These are phyloP conservation scores for Umbelopsis sp. DNA, from an alignment of 192 early-diverging fungal genomes.

Conservation along the genomic window DNA sequence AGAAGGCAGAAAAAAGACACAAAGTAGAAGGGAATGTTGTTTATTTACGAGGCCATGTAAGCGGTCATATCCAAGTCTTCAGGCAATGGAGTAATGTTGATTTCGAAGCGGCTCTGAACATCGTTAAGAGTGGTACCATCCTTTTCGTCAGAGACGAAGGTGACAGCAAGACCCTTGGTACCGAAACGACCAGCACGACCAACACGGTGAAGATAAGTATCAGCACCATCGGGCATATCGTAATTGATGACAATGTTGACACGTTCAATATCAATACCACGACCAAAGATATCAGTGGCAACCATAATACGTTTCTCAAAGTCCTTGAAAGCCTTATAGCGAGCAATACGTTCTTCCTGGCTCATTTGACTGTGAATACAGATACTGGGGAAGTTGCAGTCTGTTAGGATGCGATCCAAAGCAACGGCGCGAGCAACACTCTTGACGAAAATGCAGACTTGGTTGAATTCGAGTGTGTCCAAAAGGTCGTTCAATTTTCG, in stretches of 20 bases:
- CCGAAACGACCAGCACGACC: slow-evolving; percentile 99
- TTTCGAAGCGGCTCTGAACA: slow-evolving; percentile 94
- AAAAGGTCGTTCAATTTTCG: slow-evolving; percentile 90
- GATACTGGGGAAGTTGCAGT: slow-evolving; percentile 93
- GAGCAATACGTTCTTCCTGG: slow-evolving; percentile 90
- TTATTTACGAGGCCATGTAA: slow-evolving; percentile 57
- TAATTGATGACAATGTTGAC: slow-evolving; percentile 99
- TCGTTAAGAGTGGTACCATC: slow-evolving; percentile 77
- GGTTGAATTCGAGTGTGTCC: slow-evolving; percentile 96
- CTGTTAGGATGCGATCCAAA: slow-evolving; percentile 83
- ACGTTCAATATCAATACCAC: slow-evolving; percentile 98
- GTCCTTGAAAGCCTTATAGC: slow-evolving; percentile 95
- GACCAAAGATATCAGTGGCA: slow-evolving; percentile 96
- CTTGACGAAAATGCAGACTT: slow-evolving; percentile 97
- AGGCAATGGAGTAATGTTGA: slow-evolving; percentile 88
- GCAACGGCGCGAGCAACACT: slow-evolving; percentile 84
- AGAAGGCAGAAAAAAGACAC: neutral
- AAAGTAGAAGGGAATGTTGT: neutral
- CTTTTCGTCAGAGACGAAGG: slow-evolving; percentile 85
- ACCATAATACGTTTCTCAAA: slow-evolving; percentile 95
- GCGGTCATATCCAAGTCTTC: slow-evolving; percentile 83
- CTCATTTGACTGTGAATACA: slow-evolving; percentile 90
- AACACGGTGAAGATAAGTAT: slow-evolving; percentile 94
- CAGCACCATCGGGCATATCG: slow-evolving; percentile 89
- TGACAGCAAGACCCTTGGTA: slow-evolving; percentile 96